Conservation (phyloP, 108 stramenopile species). For the Skeletonema tropicum region DNA sequence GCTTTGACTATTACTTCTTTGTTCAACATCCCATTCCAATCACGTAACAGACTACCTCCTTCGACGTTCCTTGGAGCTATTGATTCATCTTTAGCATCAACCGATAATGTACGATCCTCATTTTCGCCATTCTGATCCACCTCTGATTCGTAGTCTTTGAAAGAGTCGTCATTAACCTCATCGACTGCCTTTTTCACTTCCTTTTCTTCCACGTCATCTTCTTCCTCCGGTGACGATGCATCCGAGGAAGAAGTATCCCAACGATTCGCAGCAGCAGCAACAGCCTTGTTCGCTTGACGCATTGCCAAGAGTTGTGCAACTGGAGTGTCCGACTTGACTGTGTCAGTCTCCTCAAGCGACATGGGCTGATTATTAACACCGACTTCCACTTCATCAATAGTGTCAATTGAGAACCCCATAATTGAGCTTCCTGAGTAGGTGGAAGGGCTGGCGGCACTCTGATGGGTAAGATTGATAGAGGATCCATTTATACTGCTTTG, state of each 20-base stretch:
- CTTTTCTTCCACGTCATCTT: background rate
- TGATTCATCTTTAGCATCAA: slow-evolving; percentile 11
- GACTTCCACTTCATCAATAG: background rate
- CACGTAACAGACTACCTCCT: background rate
- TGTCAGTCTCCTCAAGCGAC: background rate
- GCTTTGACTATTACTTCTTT: background rate
- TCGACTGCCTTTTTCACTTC: background rate
- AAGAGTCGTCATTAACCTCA: background rate
- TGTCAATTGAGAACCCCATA: slow-evolving; percentile 16
- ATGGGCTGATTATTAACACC: background rate
- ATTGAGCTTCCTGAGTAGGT: slow-evolving; percentile 13
- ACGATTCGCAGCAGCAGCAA: background rate
- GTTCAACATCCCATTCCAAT: background rate
- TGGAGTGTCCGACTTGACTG: background rate
- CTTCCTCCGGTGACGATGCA: background rate
- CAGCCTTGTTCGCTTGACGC: slow-evolving; percentile 11
- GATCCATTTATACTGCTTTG: background rate
- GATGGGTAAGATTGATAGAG: background rate
- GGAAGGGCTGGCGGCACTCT: slow-evolving; percentile 5
- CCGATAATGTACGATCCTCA: background rate
- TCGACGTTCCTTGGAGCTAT: background rate
- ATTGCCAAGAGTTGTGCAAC: slow-evolving; percentile 23
- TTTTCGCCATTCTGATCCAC: background rate
- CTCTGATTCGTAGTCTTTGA: slow-evolving; percentile 6
- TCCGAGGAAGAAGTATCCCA: background rate